A percentile compares a stretch with the other conserved stretches of the same genome.
phyloP scores from a whole-genome alignment of 768 basidiomycete genomes.

The Phallus indusiatus region DNA sequence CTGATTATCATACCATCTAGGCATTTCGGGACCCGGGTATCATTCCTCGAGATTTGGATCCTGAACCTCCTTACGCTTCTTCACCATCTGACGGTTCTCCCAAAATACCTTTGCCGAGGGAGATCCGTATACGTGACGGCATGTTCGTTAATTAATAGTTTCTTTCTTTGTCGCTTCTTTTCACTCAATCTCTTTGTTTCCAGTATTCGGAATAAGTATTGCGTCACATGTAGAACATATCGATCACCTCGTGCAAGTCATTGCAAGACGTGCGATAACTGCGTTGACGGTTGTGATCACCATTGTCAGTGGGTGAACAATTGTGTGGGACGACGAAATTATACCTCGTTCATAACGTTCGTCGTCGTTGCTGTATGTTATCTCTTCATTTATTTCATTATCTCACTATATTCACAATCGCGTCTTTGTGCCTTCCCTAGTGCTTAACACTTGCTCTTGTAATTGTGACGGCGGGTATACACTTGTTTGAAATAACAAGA shows the following conservation, averaged over 20 bases:
- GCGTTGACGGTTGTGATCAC: constrained; percentile 92
- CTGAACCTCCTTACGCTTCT: constrained; percentile 62
- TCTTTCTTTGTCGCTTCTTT: not conserved
- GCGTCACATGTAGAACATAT: constrained; percentile 86
- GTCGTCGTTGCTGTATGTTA: constrained; percentile 66
- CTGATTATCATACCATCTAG: constrained; percentile 25
- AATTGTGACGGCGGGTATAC: constrained; percentile 75
- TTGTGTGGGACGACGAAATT: constrained; percentile 91
- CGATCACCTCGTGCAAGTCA: constrained; percentile 92
- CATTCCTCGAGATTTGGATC: constrained; percentile 79
- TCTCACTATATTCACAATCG: constrained; percentile 8
- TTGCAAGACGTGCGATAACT: constrained; percentile 98
- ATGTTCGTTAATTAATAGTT: constrained; percentile 39
- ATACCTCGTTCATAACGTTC: constrained; percentile 84
- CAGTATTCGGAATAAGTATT: constrained; percentile 90
- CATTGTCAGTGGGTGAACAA: constrained; percentile 92
- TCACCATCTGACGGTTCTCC: constrained; percentile 55
- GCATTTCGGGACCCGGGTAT: constrained; percentile 83
- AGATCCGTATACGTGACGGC: constrained; percentile 69
- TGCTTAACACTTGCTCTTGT: constrained; percentile 65
- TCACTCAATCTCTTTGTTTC: constrained; percentile 1
- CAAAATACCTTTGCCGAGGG: constrained; percentile 65
- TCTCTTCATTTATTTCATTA: not conserved
- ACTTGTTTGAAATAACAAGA: constrained; percentile 60
- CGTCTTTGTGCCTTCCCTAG: constrained; percentile 28